Conservation (phyloP, 352 stramenopile genomes). For the Pythium dissimile region DNA sequence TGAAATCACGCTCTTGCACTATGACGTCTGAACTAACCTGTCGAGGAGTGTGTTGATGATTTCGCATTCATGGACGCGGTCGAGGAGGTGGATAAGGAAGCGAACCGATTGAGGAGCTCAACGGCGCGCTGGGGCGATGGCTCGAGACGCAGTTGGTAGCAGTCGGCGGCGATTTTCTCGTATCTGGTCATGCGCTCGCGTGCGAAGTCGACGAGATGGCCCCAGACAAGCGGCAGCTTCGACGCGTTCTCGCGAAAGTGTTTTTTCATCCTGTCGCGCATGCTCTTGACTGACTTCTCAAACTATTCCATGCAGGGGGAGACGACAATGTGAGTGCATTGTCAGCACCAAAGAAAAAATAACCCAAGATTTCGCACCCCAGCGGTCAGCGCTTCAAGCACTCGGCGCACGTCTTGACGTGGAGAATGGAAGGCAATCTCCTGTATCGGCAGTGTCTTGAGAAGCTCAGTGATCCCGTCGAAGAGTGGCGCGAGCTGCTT, state of each 20-base stretch:
- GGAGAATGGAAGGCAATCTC: slow-evolving; percentile 71
- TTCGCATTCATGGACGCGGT: slow-evolving; percentile 9
- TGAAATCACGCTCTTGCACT: neutral
- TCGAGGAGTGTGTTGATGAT: slow-evolving; percentile 11
- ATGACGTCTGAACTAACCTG: neutral
- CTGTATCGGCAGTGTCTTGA: slow-evolving; percentile 45
- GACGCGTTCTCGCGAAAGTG: slow-evolving; percentile 52
- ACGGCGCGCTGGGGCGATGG: slow-evolving; percentile 33
- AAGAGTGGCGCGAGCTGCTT: slow-evolving; percentile 61
- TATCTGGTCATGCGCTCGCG: slow-evolving; percentile 36
- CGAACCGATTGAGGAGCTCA: slow-evolving; percentile 50
- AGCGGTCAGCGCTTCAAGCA: slow-evolving; percentile 35
- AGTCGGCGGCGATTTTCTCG: slow-evolving; percentile 47
- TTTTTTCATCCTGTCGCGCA: slow-evolving; percentile 77
- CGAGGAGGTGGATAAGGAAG: slow-evolving; percentile 6
- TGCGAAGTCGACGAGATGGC: slow-evolving; percentile 43
- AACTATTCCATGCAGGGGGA: slow-evolving; percentile 49
- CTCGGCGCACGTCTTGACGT: slow-evolving; percentile 52
- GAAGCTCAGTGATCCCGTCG: slow-evolving; percentile 43
- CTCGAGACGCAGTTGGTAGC: slow-evolving; percentile 60
- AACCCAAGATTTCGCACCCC: slow-evolving; percentile 32
- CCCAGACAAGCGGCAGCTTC: slow-evolving; percentile 53
- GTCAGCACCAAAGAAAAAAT: neutral
- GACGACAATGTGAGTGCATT: neutral
- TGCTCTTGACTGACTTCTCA: slow-evolving; percentile 60